Conservation (phyloP, 441 rosid genomes). For the Melianthus villosus region DNA sequence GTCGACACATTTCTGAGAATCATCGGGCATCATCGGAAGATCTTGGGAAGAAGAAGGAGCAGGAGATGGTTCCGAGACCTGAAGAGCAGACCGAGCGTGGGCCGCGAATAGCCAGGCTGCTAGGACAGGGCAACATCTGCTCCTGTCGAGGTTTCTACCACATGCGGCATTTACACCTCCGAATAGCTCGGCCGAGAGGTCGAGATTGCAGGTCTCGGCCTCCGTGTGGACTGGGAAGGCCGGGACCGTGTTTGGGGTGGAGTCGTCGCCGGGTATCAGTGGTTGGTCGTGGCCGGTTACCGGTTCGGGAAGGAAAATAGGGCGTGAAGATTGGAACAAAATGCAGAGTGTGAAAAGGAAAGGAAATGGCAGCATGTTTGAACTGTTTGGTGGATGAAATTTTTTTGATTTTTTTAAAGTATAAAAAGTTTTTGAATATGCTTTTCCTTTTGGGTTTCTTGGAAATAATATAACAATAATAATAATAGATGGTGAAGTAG, state of each 20-base stretch:
- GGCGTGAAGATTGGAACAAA: too few species aligned
- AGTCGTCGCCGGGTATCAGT: too few species aligned
- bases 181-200: slow-evolving; percentile 85
- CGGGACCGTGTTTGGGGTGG: slow-evolving; percentile 48
- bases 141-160: slow-evolving; percentile 63
- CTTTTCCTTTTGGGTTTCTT: too few species aligned
- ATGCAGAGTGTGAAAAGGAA: too few species aligned
- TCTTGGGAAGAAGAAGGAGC: slow-evolving; percentile 26
- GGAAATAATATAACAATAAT: too few species aligned
- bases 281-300: too few species aligned
- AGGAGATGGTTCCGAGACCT: slow-evolving; percentile 45
- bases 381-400: too few species aligned
- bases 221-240: slow-evolving; percentile 61
- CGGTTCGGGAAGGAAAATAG: too few species aligned
- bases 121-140: slow-evolving; percentile 82
- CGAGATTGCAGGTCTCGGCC: slow-evolving; percentile 56
- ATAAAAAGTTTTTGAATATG: too few species aligned
- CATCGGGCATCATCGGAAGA: slow-evolving; percentile 88
- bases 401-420: too few species aligned
- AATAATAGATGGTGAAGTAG: too few species aligned
- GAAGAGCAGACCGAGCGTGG: slow-evolving; percentile 70
- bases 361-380: too few species aligned
- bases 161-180: slow-evolving; percentile 87
- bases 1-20: slow-evolving; percentile 88
- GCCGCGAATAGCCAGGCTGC: slow-evolving; percentile 97